phyloP scores from a whole-genome alignment of 352 stramenopile species.

The Phytophthora pini region DNA sequence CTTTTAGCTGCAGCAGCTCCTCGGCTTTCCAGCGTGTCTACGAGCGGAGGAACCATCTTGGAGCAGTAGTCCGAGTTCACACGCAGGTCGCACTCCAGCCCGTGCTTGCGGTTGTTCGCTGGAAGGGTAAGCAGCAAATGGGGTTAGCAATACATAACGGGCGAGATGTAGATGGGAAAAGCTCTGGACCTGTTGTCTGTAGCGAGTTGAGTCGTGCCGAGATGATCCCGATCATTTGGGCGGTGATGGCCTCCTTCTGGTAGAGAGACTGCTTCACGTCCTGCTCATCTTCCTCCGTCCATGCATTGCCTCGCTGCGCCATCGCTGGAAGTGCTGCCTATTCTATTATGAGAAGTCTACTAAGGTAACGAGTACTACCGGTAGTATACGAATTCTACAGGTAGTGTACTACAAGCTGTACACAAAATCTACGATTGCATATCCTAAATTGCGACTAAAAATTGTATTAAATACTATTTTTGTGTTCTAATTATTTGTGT shows the following conservation, averaged over 20 bases:
- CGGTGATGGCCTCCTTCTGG: slow-evolving; percentile 79
- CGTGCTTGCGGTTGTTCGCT: slow-evolving; percentile 75
- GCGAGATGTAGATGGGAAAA: neutral
- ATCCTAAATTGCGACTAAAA: too few species aligned
- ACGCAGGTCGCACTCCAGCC: slow-evolving; percentile 75
- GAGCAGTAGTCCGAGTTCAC: slow-evolving; percentile 80
- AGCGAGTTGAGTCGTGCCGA: slow-evolving; percentile 68
- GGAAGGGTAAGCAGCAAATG: neutral
- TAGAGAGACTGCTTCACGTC: slow-evolving; percentile 66
- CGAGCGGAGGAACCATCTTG: slow-evolving; percentile 64
- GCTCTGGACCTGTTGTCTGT: slow-evolving; percentile 55
- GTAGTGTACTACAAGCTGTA: too few species aligned
- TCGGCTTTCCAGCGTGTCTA: slow-evolving; percentile 74
- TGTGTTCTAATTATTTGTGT: too few species aligned
- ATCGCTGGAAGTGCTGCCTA: slow-evolving; percentile 11
- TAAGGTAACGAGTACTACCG: too few species aligned
- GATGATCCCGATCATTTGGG: slow-evolving; percentile 86
- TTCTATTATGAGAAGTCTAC: too few species aligned
- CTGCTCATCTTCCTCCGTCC: slow-evolving; percentile 43
- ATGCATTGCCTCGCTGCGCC: slow-evolving; percentile 28
- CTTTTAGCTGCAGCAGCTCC: slow-evolving; percentile 40
- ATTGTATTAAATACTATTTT: too few species aligned
- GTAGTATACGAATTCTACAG: too few species aligned
- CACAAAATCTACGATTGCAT: too few species aligned
- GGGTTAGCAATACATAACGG: neutral